A percentile compares a stretch with the other conserved stretches of the same genome.
phyloP scores from a whole-genome alignment of 495 filamentous ascomycete genomes.

The Penicillium alfredii region DNA sequence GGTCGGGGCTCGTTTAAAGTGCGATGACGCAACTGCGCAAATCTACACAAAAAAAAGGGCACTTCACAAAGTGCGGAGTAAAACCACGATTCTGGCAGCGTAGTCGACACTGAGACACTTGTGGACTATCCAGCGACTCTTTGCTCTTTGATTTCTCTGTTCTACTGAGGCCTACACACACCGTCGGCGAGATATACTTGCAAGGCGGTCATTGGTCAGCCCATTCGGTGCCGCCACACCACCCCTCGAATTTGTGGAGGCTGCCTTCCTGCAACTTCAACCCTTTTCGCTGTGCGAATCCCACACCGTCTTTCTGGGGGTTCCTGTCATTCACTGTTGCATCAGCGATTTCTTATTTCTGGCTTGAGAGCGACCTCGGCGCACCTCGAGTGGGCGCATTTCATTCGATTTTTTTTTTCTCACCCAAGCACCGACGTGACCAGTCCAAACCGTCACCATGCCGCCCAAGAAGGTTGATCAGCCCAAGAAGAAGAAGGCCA shows the following conservation, averaged over 20 bases:
- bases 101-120: too few relatives aligned
- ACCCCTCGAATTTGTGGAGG: conserved; percentile 28
- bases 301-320: conserved; percentile 1
- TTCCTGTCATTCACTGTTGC: conserved; percentile 14
- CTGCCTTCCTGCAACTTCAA: conserved; percentile 11
- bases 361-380: conserved; percentile 5
- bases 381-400: conserved; percentile 18
- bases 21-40: too few relatives aligned
- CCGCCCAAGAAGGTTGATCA: conserved; percentile 73
- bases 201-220: conserved; percentile 23
- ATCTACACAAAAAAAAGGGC: too few relatives aligned
- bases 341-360: conserved; percentile 14
- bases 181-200: too few relatives aligned
- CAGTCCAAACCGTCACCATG: conserved; percentile 55
- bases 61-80: too few relatives aligned
- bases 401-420: conserved; percentile 17
- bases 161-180: too few relatives aligned
- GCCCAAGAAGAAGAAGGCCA: conserved; percentile 66
- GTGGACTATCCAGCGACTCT: too few relatives aligned
- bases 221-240: conserved; percentile 27
- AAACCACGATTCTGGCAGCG: too few relatives aligned
- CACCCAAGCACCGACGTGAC: conserved; percentile 8
- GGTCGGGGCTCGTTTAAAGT: too few relatives aligned
- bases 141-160: too few relatives aligned
- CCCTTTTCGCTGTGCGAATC: conserved; percentile 5